Base-by-base conservation (phyloP, 2,329 filamentous ascomycete species). In the Neofusicoccum umdonicola region DNA sequence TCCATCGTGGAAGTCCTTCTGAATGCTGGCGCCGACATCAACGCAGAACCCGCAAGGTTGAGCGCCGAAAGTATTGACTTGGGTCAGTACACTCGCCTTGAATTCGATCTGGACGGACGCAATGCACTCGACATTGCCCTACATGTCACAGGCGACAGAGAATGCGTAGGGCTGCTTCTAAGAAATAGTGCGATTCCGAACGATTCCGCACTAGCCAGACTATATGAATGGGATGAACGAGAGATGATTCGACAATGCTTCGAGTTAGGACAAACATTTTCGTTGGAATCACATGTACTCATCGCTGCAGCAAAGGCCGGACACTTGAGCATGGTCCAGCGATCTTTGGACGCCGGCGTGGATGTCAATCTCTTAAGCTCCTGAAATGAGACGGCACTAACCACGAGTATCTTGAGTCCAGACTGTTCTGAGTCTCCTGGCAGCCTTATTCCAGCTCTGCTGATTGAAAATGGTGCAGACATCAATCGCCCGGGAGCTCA, bases 81-180 rank as follows among this genome's bases (percentile, higher is more conserved):
- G 2, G 17, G 11, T 19, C 5, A 1, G 7, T 5, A 19, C n/a
- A 6, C 27, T 7, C 2, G 1, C 5, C 1, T 19, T 5, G 12
- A 0, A 11, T 8, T 0, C 11, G 22, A 34, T 42, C 8, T 31
- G 19, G 37, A 57, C 22, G 19, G 19, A 41, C 11, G 1, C 15
- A 13, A 6, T 2, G 11, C 19, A 22, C 19, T 22, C 2, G 2
- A 22, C 3, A 22, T 22, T 22, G 19, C 2, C 19, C 19, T 22
- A 3, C 0, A 22, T 22, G 0, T 0, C 19, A 22, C 19, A 22
- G 2, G 2, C 2, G 2, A 22, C 2, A 22, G 19, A 3, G 0
- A 22, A 22, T 22, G 19, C 19, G 19, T 2, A 22, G 0, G 19
- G 19, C 19, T 22, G 19, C 19, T 22, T 22, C 19, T 3, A n/a